Evolutionary conservation across 306 rosid species (phyloP), one percentile per base, ranked within the genome.

Genomic region (Cicer arietinum): DNA sequence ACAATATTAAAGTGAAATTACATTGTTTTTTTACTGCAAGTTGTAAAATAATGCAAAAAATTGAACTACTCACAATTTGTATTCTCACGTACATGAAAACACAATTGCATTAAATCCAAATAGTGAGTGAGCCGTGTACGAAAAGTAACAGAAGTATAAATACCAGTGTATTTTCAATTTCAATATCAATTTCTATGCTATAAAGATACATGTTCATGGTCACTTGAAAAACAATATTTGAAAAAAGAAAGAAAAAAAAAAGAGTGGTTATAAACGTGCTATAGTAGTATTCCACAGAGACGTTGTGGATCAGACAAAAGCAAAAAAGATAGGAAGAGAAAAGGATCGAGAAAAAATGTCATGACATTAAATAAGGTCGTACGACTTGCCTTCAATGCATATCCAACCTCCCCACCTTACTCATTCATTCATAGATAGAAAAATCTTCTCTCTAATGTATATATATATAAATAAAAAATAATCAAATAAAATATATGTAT

Each of bases 371-470:
- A 66, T 80, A 72, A n/a, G 10, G 10, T 52, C 65, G 88, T 85
- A 85, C 85, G 5, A 37, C 0, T 43, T 35, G 88, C 47, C 70
- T 78, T 85, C 7, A 85, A 85, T 85, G 88, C 85, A 35, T 2
- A 59, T 81, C 81, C 83, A 81, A 81, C 88, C 71, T 58, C 85
- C 85, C 85, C 81, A 77, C 80, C 87, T 80, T 77, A 68, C 82
- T 53, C 85, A 80, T 84, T 84, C 87, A 80, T 42, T 37, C 59
- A 20, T 17, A 16, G 5, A 25, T 25, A 25, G 30, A 25, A 25
- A 25, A 3, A 3, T n/a, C 47, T 30, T 25, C 43, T 59, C 39
- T 10, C n/a, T 10, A 12, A 9, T 61, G 37, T 60, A 10, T 57
- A 10, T 58, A 20, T 20, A 20, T 20, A 20, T 20, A 20, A 1